Evolutionary conservation across 331 rosid species (phyloP), one percentile per base, ranked within the genome.

Genomic region (Quercus lobata): DNA sequence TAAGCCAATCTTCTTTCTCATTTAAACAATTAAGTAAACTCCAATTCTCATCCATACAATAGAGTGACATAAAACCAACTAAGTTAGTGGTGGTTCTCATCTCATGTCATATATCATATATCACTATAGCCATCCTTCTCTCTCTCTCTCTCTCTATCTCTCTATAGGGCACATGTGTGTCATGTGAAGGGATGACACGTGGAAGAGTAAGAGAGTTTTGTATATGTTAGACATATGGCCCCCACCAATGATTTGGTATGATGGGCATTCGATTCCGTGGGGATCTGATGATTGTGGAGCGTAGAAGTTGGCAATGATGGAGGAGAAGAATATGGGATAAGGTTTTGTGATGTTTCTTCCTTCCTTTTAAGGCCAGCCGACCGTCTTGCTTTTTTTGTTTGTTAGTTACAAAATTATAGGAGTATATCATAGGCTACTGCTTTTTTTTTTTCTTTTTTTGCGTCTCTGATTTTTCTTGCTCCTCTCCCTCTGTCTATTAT

Each of bases 191-290:
- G 34, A 66, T 17, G 81, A 82, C 87, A 86, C 78, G 84, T 86
- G 81, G 81, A 41, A 29, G 32, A 63, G 21, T 11, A 30, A 18
- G 24, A 52, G 54, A 18, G 14, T n/a, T 76, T 80, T 73, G 69
- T 29, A 77, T 77, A 76, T 4, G 0, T 18, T 2, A 32, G 92
- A 89, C 94, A 85, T 0, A 19, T 1, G 84, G 91, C 80, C 55
- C 92, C 94, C 88, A 87, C 92, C 89, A 91, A 91, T 89, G 96
- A 91, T 93, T 93, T 93, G 90, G 92, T 84, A 84, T 89, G 88
- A 89, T 89, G 89, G 91, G 93, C 89, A 89, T 93, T 91, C 69
- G 93, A 93, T 93, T 93, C 92, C 87, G 84, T 76, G 85, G 82
- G 92, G 84, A 83, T 84, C 81, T 86, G 90, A 85, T 84, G 89